These are phyloP conservation scores for Aspergillus nomiae DNA, from an alignment of 2,329 filamentous ascomycete genomes.

Conservation along the genomic window DNA sequence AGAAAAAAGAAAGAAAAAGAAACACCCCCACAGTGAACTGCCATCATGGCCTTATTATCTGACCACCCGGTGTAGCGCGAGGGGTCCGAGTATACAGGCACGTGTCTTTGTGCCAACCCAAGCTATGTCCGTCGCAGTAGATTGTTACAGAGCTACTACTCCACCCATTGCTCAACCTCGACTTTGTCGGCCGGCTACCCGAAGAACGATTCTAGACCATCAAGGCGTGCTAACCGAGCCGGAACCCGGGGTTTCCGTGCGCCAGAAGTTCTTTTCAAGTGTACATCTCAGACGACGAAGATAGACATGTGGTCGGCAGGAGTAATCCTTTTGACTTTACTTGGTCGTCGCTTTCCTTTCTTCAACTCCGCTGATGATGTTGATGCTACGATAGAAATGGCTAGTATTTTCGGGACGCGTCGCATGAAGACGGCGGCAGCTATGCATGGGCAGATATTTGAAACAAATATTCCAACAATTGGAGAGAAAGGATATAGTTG, in stretches of 20 bases:
- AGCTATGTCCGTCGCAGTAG: constrained; percentile 61
- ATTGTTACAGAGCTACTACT: constrained; percentile 61
- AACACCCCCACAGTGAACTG: not conserved
- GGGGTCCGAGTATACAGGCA: constrained; percentile 46
- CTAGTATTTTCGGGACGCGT: constrained; percentile 85
- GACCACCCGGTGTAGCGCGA: constrained; percentile 51
- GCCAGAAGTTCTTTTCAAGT: constrained; percentile 95
- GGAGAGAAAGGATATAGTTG: constrained; percentile 81
- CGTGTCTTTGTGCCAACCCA: constrained; percentile 77
- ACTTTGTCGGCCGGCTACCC: constrained; percentile 70
- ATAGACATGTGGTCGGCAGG: constrained; percentile 98
- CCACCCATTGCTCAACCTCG: constrained; percentile 48
- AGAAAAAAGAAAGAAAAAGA: not conserved
- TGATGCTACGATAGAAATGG: constrained; percentile 95
- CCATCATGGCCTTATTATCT: constrained; percentile 1
- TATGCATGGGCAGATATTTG: constrained; percentile 87
- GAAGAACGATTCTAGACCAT: constrained; percentile 84
- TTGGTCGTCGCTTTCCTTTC: constrained; percentile 92
- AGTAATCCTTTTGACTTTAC: constrained; percentile 93
- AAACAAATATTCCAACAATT: constrained; percentile 90
- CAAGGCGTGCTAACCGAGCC: constrained; percentile 87
- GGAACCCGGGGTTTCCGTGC: constrained; percentile 95
- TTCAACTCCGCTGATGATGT: constrained; percentile 99
- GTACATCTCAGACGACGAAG: constrained; percentile 87
- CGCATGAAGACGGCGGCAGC: constrained; percentile 82